Evolutionary conservation across 164 flowering plant species (phyloP).

Genomic region (Echeveria elegans): DNA sequence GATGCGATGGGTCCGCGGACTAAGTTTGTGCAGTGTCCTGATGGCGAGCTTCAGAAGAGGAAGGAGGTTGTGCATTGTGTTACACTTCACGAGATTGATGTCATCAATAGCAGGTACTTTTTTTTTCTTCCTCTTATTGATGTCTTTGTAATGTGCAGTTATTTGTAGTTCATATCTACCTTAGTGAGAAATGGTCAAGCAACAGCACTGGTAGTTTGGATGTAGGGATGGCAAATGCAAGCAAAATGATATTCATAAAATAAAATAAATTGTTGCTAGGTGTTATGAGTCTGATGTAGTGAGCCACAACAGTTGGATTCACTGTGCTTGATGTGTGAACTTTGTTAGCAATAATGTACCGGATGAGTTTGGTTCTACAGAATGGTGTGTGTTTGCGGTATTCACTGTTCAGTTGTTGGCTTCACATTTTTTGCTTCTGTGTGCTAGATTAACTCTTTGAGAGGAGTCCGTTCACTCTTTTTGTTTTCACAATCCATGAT

Average conservation of each 20-base stretch:
- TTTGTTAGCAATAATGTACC: background rate
- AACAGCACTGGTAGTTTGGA: background rate
- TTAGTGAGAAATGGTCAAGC: background rate
- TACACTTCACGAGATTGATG: conserved; percentile 95
- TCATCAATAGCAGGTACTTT: conserved; percentile 85
- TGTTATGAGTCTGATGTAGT: background rate
- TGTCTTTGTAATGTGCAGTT: background rate
- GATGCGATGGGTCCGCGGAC: conserved; percentile 89
- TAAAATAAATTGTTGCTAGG: too few relatives aligned
- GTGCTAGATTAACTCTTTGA: too few relatives aligned
- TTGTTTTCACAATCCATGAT: too few relatives aligned
- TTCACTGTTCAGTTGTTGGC: background rate
- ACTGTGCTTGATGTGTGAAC: background rate
- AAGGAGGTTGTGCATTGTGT: conserved; percentile 95
- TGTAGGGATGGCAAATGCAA: background rate
- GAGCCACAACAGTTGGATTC: background rate
- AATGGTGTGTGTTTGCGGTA: background rate
- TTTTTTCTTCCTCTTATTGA: background rate
- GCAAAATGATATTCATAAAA: background rate
- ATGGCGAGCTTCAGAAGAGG: conserved; percentile 98
- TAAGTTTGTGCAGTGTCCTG: conserved; percentile 95
- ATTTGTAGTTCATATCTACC: background rate
- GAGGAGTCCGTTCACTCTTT: too few relatives aligned
- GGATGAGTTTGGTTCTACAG: background rate
- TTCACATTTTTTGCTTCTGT: too few relatives aligned